Conservation (phyloP, 495 filamentous ascomycete species). For the Aspergillus carlsbadensis region DNA sequence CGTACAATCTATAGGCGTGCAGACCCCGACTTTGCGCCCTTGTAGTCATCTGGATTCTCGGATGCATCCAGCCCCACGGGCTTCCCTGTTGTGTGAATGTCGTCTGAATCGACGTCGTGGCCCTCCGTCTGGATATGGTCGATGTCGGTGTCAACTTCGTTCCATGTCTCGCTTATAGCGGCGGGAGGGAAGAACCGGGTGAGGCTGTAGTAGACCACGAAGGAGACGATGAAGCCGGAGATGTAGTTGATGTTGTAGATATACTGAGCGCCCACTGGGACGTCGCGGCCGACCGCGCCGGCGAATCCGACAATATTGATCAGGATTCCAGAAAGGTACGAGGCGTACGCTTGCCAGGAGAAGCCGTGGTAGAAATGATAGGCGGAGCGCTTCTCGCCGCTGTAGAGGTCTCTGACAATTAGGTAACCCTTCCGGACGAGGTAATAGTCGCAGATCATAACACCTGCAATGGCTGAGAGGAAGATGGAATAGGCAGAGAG, state of each 20-base stretch:
- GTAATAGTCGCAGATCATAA: constrained; percentile 91
- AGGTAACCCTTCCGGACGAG: constrained; percentile 81
- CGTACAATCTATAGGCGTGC: constrained; percentile 11
- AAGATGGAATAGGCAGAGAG: constrained; percentile 95
- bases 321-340: constrained; percentile 82
- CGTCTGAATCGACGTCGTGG: constrained; percentile 28
- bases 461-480: constrained; percentile 86
- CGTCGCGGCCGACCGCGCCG: constrained; percentile 71
- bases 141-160: constrained; percentile 71
- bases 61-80: neutral
- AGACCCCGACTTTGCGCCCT: constrained; percentile 15
- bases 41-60: constrained; percentile 11
- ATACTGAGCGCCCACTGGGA: constrained; percentile 76
- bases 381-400: constrained; percentile 59
- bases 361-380: constrained; percentile 77
- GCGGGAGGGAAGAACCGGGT: constrained; percentile 70
- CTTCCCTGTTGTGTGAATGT: constrained; percentile 12
- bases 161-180: constrained; percentile 72
- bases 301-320: constrained; percentile 94
- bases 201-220: constrained; percentile 64
- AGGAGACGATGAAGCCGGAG: constrained; percentile 72
- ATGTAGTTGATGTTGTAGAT: constrained; percentile 93
- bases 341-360: constrained; percentile 79
- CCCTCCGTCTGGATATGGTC: constrained; percentile 39
- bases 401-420: constrained; percentile 77